Evolutionary conservation across 2,329 filamentous ascomycete species (phyloP), one percentile per base, ranked within the genome.

Genomic region (Xylaria multiplex): DNA sequence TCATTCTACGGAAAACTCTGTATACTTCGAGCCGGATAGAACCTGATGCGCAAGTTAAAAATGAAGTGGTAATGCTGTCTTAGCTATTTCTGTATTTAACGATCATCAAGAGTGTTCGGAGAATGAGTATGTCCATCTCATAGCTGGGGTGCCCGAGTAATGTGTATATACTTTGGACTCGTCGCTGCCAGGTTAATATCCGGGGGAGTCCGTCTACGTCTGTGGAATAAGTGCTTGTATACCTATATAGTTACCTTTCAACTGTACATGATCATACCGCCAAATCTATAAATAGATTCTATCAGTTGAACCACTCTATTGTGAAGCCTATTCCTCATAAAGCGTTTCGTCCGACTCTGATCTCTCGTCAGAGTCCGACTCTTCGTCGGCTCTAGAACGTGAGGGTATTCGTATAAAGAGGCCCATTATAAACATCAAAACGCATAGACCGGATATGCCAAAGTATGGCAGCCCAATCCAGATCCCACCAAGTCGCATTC

Each of bases 381-480:
- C 75, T 62, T 72, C 71, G 19, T 70, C 69, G 1, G 13, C 6
- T 27, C 22, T 37, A 16, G 63, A 37, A 2, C 54, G 30, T 27
- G 27, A 14, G 0, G 73, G 71, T 4, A 69, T 32, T 24, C 60
- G 68, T 50, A 77, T 69, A 35, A 75, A 75, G 22, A 74, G 53
- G 7, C 71, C 64, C 5, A 73, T 50, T 2, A 56, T 43, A n/a
- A 76, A 61, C 68, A 73, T 74, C n/a, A 70, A 24, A 37, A 74
- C 54, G n/a, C 71, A 72, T 3, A 72, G 30, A 46, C 67, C 43
- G 4, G 73, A 75, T 14, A 78, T 70, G 5, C 74, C 76, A 37
- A 78, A 60, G 55, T 78, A 77, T 14, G 76, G 76, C 43, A 78
- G 46, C 2, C 76, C 76, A 9, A 77, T 73, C 74, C 73, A 75